Conservation (phyloP, 495 filamentous ascomycete genomes). For the Neurospora africana region DNA sequence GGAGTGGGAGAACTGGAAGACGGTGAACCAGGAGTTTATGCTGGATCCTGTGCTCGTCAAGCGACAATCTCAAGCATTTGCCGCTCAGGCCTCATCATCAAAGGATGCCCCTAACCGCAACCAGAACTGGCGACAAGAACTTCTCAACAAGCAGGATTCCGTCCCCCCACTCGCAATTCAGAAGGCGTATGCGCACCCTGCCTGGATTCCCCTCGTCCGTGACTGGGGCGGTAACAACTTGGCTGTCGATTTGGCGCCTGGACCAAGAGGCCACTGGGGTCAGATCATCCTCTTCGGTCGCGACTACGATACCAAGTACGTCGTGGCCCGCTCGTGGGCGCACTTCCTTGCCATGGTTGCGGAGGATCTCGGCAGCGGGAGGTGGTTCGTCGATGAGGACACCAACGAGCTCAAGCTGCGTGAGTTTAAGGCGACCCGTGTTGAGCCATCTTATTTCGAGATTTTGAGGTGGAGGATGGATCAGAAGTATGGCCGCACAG, state of each 20-base stretch:
- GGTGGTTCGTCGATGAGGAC: conserved; percentile 86
- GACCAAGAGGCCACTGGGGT: conserved; percentile 83
- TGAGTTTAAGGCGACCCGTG: conserved; percentile 76
- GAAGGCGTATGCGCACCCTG: conserved; percentile 87
- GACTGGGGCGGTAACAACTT: conserved; percentile 99
- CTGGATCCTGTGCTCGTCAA: conserved; percentile 39
- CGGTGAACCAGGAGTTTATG: conserved; percentile 82
- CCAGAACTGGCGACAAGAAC: conserved; percentile 71
- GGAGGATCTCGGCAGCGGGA: conserved; percentile 78
- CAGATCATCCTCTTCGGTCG: conserved; percentile 94
- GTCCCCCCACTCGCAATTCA: conserved; percentile 80
- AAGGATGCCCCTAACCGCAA: conserved; percentile 36
- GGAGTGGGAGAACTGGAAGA: conserved; percentile 94
- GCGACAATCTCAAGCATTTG: conserved; percentile 9
- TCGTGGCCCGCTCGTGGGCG: conserved; percentile 87
- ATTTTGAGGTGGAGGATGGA: conserved; percentile 90
- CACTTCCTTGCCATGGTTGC: conserved; percentile 77
- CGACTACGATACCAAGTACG: conserved; percentile 97
- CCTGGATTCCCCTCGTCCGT: conserved; percentile 90
- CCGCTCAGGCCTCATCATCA: conserved; percentile 43
- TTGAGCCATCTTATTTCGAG: conserved; percentile 91
- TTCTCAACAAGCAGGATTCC: conserved; percentile 75
- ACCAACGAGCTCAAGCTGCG: conserved; percentile 80
- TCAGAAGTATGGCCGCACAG: conserved; percentile 74
- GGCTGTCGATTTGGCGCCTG: conserved; percentile 87